phyloP scores from a whole-genome alignment of 179 eudicot species.

The Beta lomatogona region DNA sequence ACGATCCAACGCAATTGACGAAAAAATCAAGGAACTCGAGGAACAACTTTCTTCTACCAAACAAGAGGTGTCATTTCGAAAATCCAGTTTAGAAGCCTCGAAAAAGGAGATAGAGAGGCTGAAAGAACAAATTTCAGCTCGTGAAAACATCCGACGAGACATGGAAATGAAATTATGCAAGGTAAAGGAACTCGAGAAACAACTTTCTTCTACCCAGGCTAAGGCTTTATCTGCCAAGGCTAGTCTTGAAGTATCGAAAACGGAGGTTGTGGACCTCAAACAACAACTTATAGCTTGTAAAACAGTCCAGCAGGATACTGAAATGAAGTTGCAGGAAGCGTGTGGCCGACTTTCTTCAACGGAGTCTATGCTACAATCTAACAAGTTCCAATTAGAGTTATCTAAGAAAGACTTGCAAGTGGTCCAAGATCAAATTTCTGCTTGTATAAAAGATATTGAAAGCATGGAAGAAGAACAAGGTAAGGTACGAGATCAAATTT shows the following conservation, averaged over 20 bases:
- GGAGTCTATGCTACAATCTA: neutral
- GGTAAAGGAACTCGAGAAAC: neutral
- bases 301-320: constrained; percentile 6
- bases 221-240: constrained; percentile 20
- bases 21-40: constrained; percentile 18
- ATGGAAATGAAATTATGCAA: constrained; percentile 15
- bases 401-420: neutral
- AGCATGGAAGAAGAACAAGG: neutral
- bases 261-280: constrained; percentile 11
- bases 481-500: constrained; percentile 2
- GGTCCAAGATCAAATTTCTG: neutral
- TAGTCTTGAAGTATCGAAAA: constrained; percentile 4
- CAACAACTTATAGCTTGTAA: neutral
- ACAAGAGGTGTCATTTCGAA: constrained; percentile 7
- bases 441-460: neutral
- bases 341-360: constrained; percentile 16
- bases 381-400: neutral
- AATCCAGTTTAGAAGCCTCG: constrained; percentile 22
- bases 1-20: neutral
- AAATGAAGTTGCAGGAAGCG: constrained; percentile 1
- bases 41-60: constrained; percentile 13
- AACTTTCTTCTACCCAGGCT: constrained; percentile 11
- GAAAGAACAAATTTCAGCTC: constrained; percentile 18
- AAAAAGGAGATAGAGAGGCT: constrained; percentile 19
- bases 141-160: constrained; percentile 16